Percentiles rank a stretch among this genome's conserved stretches.
Conservation (phyloP, 2,329 filamentous ascomycete genomes). For the Alternaria sp. region DNA sequence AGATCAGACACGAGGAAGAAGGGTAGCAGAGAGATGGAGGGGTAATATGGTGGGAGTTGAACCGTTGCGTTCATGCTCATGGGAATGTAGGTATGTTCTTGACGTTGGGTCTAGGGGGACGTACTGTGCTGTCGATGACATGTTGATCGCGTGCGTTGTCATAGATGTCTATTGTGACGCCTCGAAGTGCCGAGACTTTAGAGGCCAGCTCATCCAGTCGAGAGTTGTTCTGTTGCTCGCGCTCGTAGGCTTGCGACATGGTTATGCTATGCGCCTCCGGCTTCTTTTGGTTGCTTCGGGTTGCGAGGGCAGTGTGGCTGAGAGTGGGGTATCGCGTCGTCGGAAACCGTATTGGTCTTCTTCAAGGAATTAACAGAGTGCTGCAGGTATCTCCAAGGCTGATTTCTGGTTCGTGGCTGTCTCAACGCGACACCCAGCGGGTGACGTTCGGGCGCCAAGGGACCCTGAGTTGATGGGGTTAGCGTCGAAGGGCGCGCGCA, state of each 20-base stretch:
- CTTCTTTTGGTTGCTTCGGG: neutral
- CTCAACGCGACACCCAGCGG: neutral
- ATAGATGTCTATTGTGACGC: conserved; percentile 97
- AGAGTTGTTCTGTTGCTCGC: conserved; percentile 87
- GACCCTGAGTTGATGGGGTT: conserved; percentile 17
- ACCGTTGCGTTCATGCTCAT: too few species aligned
- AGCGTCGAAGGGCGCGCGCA: conserved; percentile 5
- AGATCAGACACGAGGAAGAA: too few species aligned
- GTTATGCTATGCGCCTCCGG: conserved; percentile 21
- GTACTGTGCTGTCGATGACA: conserved; percentile 87
- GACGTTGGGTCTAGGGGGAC: conserved; percentile 39
- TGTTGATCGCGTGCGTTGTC: conserved; percentile 90
- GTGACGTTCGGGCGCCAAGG: conserved; percentile 25
- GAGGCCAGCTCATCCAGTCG: conserved; percentile 88
- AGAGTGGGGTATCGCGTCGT: neutral
- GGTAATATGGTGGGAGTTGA: neutral
- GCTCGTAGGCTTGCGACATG: conserved; percentile 68
- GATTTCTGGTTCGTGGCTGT: neutral
- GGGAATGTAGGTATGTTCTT: too few species aligned
- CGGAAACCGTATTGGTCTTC: neutral
- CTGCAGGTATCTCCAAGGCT: neutral
- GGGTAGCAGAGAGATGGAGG: neutral
- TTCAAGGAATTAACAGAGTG: neutral
- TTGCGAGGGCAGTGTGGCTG: neutral
- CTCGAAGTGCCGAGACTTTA: conserved; percentile 91